phyloP scores from a whole-genome alignment of 2,329 filamentous ascomycete species.

The Verticillium klebahnii region DNA sequence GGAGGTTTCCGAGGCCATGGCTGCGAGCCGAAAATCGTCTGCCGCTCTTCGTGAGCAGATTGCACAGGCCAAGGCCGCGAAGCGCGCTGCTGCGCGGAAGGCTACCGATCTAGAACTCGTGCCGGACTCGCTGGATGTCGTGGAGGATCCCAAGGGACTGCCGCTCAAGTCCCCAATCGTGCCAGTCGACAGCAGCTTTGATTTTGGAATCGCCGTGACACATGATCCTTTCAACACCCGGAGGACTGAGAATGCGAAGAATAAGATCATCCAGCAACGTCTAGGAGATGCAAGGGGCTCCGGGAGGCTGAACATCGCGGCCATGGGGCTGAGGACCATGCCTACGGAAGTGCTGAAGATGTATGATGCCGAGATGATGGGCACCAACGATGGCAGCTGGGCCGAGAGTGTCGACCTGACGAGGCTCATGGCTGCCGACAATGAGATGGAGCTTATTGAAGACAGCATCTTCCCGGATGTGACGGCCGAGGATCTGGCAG shows the following conservation, averaged over 20 bases:
- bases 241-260: conserved; percentile 50
- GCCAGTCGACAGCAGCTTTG: conserved; percentile 36
- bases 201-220: conserved; percentile 37
- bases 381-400: conserved; percentile 66
- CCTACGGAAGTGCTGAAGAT: conserved; percentile 82
- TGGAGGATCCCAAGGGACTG: neutral
- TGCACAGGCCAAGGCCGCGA: conserved; percentile 84
- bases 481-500: conserved; percentile 48
- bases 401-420: conserved; percentile 87
- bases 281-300: conserved; percentile 69
- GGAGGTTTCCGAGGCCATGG: conserved; percentile 3
- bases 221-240: conserved; percentile 68
- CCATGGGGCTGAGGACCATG: conserved; percentile 73
- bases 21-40: conserved; percentile 62
- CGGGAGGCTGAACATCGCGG: conserved; percentile 84
- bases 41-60: conserved; percentile 82
- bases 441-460: conserved; percentile 72
- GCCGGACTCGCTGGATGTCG: neutral
- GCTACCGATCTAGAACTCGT: conserved; percentile 16
- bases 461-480: conserved; percentile 77
- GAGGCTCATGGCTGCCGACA: conserved; percentile 81
- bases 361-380: conserved; percentile 74
- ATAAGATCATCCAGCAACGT: conserved; percentile 68
- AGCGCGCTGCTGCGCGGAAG: conserved; percentile 45
- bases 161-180: conserved; percentile 28